Evolutionary conservation across 1,139 yeast species (phyloP).

Genomic region (Hemisphaericaspora xylofermentans): DNA sequence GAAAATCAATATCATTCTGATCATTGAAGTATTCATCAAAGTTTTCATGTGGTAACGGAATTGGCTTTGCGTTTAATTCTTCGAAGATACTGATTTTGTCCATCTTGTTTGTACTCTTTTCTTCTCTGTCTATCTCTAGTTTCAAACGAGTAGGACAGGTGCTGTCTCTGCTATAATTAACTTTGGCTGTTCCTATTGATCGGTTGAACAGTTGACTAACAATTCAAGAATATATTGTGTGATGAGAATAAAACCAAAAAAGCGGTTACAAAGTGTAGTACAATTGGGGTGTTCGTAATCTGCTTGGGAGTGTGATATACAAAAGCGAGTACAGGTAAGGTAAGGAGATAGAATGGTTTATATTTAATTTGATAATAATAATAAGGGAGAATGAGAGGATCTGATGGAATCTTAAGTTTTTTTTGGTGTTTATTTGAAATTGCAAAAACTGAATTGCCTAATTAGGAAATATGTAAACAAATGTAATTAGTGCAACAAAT

Average conservation of each 20-base stretch:
- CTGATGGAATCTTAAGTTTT: neutral
- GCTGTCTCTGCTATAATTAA: too few relatives aligned
- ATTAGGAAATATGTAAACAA: constrained; percentile 24
- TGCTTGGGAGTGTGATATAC: too few relatives aligned
- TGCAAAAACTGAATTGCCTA: constrained; percentile 16
- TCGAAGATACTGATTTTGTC: constrained; percentile 40
- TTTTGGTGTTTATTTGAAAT: neutral
- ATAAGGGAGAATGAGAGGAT: neutral
- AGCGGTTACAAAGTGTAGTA: too few relatives aligned
- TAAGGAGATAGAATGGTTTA: neutral
- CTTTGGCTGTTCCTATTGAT: too few relatives aligned
- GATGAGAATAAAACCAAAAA: too few relatives aligned
- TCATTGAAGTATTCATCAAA: constrained; percentile 36
- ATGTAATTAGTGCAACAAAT: constrained; percentile 7
- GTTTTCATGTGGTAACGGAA: constrained; percentile 45
- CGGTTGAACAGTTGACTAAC: too few relatives aligned
- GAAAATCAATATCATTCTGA: constrained; percentile 40
- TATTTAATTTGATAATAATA: neutral
- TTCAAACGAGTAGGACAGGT: too few relatives aligned
- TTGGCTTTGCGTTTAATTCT: constrained; percentile 19
- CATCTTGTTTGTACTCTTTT: constrained; percentile 15
- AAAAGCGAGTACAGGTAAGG: neutral
- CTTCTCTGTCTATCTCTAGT: neutral
- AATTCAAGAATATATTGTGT: too few relatives aligned
- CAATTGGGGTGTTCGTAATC: neutral